Evolutionary conservation across 495 filamentous ascomycete genomes (phyloP).

Genomic region (Oleoguttula mirabilis): DNA sequence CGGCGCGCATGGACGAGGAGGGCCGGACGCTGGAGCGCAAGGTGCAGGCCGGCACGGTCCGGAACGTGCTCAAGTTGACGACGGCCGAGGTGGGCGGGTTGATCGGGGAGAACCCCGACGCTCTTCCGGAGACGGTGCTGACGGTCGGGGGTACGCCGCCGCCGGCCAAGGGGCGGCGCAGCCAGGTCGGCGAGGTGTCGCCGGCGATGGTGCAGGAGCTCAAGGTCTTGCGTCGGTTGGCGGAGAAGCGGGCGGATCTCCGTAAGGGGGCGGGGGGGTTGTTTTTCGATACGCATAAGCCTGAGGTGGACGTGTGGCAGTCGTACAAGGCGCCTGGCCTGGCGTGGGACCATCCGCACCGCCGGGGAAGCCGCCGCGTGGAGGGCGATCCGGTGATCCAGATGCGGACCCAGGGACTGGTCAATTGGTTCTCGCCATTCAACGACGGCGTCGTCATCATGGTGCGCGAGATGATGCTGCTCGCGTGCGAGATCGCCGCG

Average conservation of each 20-base stretch:
- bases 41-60: conserved; percentile 57
- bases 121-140: conserved; percentile 19
- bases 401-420: conserved; percentile 12
- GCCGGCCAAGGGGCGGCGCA: neutral
- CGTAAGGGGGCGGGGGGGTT: conserved; percentile 22
- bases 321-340: conserved; percentile 11
- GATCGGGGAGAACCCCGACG: conserved; percentile 29
- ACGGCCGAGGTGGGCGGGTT: conserved; percentile 42
- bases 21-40: conserved; percentile 58
- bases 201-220: conserved; percentile 12
- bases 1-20: conserved; percentile 51
- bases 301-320: conserved; percentile 19
- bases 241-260: conserved; percentile 11
- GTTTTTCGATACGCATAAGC: conserved; percentile 12
- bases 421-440: conserved; percentile 29
- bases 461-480: conserved; percentile 58
- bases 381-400: conserved; percentile 46
- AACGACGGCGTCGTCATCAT: conserved; percentile 23
- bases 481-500: conserved; percentile 61
- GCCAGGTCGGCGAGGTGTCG: neutral
- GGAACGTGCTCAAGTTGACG: conserved; percentile 64
- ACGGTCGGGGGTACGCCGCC: conserved; percentile 34
- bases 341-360: conserved; percentile 20
- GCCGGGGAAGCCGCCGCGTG: conserved; percentile 25
- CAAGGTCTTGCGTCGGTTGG: conserved; percentile 13